Evolutionary conservation across 2,329 filamentous ascomycete genomes (phyloP), one percentile per base, ranked within the genome.

Genomic region (Botryotinia narcissicola): DNA sequence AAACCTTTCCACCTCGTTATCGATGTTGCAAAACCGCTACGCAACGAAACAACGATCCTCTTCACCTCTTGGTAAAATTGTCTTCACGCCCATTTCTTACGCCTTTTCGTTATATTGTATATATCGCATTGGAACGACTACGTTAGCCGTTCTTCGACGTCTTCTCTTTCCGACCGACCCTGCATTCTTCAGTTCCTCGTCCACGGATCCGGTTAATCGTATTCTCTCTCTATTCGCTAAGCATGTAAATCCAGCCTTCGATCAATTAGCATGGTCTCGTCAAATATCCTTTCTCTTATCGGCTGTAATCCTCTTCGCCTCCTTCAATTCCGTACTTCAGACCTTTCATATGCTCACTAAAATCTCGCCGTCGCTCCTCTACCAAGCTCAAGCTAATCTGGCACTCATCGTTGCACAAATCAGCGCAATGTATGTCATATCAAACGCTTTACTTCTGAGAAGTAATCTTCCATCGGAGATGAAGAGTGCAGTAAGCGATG

Each of bases 201-300:
- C 42, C 89, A 89, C 90, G 25, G 94, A 97, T 80, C 94, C 94
- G 0, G 92, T 97, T 80, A 97, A 92, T 83, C 92, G 93, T 76
- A 87, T 95, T 75, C 88, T 97, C 14, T 92, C 93, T 8, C 86
- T 97, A 20, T 83, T 97, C 29, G 93, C 93, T 6, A 91, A 92
- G 73, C 93, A 97, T 83, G 95, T 93, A 88, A 93, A 97, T 80
- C 92, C 93, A 4, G 89, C 91, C 74, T 87, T 97, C 40, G 92
- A 97, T 82, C 92, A 94, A 79, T 87, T 90, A 18, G 92, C 93
- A 16, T 97, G 93, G 93, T 91, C 92, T 35, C 91, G 93, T 44
- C 92, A 94, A 80, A 95, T 97, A 76, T 94, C 92, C 74, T 97
- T 97, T 82, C 84, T 94, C 35, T 86, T 97, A 7, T 93, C 91